These are phyloP conservation scores for Fusarium piperis DNA, from an alignment of 2,329 filamentous ascomycete genomes.

Conservation along the genomic window DNA sequence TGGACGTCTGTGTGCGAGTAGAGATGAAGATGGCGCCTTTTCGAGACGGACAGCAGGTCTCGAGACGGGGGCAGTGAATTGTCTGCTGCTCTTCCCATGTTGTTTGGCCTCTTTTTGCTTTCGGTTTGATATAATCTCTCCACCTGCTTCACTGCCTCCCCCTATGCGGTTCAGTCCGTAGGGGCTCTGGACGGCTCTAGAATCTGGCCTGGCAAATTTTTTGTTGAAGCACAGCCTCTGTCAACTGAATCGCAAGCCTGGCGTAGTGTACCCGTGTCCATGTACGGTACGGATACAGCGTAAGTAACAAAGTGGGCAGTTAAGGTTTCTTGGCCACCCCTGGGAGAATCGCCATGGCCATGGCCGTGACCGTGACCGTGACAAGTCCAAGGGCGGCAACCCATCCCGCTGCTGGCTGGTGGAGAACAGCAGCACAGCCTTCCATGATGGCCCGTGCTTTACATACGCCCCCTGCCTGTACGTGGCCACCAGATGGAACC, in stretches of 20 bases:
- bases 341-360: constrained; percentile 35
- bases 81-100: not conserved
- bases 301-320: not conserved
- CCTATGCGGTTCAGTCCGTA: not conserved
- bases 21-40: not conserved
- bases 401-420: not conserved
- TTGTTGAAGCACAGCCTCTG: not conserved
- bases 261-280: not conserved
- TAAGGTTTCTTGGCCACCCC: constrained; percentile 24
- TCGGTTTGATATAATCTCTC: not conserved
- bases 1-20: not conserved
- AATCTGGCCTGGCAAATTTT: not conserved
- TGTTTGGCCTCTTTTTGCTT: not conserved
- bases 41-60: not conserved
- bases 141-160: not conserved
- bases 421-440: constrained; percentile 21
- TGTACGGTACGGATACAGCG: not conserved
- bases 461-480: not conserved
- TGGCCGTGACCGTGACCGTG: constrained; percentile 6
- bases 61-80: not conserved
- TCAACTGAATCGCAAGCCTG: not conserved
- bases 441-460: not conserved
- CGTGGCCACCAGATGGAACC: not conserved
- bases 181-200: not conserved
- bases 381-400: not conserved